Percentiles rank a stretch among this genome's conserved stretches.
Conservation (phyloP, 208 protist species). For the Novymonas esmeraldas region DNA sequence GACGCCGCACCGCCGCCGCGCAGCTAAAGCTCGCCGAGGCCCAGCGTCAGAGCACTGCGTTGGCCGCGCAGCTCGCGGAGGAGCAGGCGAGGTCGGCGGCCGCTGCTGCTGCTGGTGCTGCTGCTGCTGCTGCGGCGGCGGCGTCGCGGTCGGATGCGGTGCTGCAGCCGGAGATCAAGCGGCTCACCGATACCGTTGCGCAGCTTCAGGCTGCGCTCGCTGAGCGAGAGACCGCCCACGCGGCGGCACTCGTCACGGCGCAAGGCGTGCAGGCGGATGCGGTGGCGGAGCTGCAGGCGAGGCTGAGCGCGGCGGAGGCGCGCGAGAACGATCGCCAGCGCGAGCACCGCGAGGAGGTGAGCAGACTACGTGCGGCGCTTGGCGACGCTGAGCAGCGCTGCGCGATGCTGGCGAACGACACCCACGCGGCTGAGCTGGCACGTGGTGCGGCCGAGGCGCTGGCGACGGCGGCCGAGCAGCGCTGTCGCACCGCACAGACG, state of each 20-base stretch:
- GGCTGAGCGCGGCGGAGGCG: background rate
- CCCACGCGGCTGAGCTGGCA: background rate
- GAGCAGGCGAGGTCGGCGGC: conserved; percentile 27
- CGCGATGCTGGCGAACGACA: background rate
- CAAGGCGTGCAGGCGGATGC: conserved; percentile 1
- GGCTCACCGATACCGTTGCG: conserved; percentile 9
- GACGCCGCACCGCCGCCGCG: no score
- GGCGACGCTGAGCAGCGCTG: background rate
- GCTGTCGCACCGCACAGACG: background rate
- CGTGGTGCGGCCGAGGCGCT: conserved; percentile 10
- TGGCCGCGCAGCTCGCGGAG: conserved; percentile 48
- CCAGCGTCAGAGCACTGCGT: conserved; percentile 30
- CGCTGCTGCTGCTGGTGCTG: conserved; percentile 21
- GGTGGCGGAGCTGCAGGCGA: conserved; percentile 5
- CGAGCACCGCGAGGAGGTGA: background rate
- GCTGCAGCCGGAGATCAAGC: conserved; percentile 1
- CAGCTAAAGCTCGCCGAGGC: background rate
- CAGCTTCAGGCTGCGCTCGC: background rate
- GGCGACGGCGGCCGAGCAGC: background rate
- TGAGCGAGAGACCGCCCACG: conserved; percentile 8
- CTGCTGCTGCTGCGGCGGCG: conserved; percentile 1
- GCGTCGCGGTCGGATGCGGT: no score
- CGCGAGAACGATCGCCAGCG: background rate
- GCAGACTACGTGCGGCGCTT: conserved; percentile 1
- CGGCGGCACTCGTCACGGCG: background rate